These are phyloP conservation scores for Dichotomocladium elegans DNA, from an alignment of 371 early-diverging fungal species.

Conservation along the genomic window DNA sequence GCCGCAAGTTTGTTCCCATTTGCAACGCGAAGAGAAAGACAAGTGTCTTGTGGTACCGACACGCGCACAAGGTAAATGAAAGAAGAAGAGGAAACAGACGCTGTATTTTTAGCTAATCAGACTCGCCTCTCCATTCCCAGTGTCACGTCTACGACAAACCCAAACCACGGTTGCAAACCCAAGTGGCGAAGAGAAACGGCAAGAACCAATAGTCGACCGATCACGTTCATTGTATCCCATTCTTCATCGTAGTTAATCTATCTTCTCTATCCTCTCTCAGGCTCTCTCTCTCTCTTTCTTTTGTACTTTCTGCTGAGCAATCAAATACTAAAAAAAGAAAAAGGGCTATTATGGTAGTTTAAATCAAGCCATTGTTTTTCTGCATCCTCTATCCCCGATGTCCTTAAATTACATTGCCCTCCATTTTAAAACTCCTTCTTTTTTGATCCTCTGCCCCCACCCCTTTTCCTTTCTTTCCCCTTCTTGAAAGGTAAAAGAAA, in stretches of 20 bases:
- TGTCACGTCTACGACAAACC: conserved; percentile 26
- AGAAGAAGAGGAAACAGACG: too few relatives aligned
- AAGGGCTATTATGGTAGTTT: too few relatives aligned
- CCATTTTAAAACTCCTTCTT: too few relatives aligned
- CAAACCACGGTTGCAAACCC: conserved; percentile 19
- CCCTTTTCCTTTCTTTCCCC: not conserved
- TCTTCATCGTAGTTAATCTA: too few relatives aligned
- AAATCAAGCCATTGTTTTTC: too few relatives aligned
- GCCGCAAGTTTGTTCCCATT: conserved; percentile 71
- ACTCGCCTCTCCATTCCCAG: not conserved
- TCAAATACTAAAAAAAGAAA: too few relatives aligned
- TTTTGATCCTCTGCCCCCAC: too few relatives aligned
- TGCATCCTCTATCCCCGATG: not conserved
- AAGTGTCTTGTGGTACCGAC: conserved; percentile 79
- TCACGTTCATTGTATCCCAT: too few relatives aligned
- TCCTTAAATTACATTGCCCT: not conserved
- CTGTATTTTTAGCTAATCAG: not conserved
- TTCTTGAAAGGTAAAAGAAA: not conserved
- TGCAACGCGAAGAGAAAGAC: conserved; percentile 66
- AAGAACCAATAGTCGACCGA: too few relatives aligned
- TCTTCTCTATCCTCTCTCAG: too few relatives aligned
- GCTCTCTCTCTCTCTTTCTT: too few relatives aligned
- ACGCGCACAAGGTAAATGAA: conserved; percentile 65
- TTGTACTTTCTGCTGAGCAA: not conserved
- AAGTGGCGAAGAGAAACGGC: too few relatives aligned